Base-by-base conservation (phyloP, 2,329 filamentous ascomycete species). In the Endoconidiophora polonica region DNA sequence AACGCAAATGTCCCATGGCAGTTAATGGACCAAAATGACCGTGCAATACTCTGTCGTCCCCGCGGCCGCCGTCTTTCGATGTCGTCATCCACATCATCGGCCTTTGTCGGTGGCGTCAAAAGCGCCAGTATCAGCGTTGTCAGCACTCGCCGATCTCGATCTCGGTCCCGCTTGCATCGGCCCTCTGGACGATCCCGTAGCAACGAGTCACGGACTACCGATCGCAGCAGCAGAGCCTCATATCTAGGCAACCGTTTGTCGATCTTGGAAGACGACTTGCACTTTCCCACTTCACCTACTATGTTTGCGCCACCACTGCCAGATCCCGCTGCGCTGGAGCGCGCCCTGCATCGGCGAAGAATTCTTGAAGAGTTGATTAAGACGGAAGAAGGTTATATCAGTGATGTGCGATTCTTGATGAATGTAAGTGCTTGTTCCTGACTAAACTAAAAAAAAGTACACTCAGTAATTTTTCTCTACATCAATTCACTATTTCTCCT, bases 341-440 rank as follows among this genome's bases (percentile, higher is more conserved):
- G 88, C 48, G 77, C 86, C 1, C 64, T 83, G 18, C 83, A 87
- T 58, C 77, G 91, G 54, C 77, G 86, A 12, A 79, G 81, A 54
- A 79, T 94, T 38, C 65, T 96, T 36, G 84, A 91, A 60, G 91
- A 96, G 65, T 68, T 96, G 46, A 77, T 95, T 54, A 74, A 68
- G 51, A 94, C 88, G 0, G 91, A 96, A 63, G 83, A 91, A 61
- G 78, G 81, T 58, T 96, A 96, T 61, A 80, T 96, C 57, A 77
- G 81, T 14, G 90, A 94, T 58, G 65, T 96, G 52, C 86, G 86
- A 58, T 86, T 91, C 56, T 69, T 96, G 53, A 82, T 83, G 61
- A 87, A 93, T 65, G 88, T 90, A 67, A 60, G 77, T 59, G 12
- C 36, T 26, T 18, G 22, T 41, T 14, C 16, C 29, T 33, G 9